Evolutionary conservation across 2,329 filamentous ascomycete species (phyloP).

Genomic region (Sarocladium oryzae): DNA sequence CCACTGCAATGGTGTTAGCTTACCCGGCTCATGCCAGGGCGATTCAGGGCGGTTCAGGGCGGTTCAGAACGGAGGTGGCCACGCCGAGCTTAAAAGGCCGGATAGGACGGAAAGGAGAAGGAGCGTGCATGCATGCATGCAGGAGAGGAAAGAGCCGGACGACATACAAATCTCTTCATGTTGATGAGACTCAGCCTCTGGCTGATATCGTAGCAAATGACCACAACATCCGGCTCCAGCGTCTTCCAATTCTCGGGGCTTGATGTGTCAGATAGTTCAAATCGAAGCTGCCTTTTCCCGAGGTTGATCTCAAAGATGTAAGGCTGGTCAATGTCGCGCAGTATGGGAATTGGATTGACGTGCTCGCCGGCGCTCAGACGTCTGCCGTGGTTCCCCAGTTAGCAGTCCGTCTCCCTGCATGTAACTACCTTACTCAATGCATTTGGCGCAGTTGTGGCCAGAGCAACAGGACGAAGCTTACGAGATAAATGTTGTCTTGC

Average conservation of each 20-base stretch:
- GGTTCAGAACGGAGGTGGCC: too few species aligned
- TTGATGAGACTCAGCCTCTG: constrained; percentile 52
- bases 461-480: constrained; percentile 28
- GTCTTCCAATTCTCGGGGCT: constrained; percentile 52
- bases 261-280: constrained; percentile 56
- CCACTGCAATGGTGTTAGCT: constrained; percentile 38
- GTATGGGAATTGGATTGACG: constrained; percentile 37
- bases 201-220: constrained; percentile 58
- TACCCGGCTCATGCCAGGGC: not conserved
- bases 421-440: too few species aligned
- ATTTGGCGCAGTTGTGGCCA: too few species aligned
- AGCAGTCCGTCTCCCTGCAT: too few species aligned
- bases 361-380: constrained; percentile 43
- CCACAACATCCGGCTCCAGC: constrained; percentile 50
- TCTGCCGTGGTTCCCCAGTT: constrained; percentile 24
- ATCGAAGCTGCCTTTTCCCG: constrained; percentile 34
- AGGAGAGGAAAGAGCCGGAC: not conserved
- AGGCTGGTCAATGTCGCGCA: constrained; percentile 54
- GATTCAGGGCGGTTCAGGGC: too few species aligned
- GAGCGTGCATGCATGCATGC: not conserved
- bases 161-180: constrained; percentile 47
- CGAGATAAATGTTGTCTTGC: constrained; percentile 58
- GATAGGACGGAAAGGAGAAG: not conserved
- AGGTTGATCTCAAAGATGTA: constrained; percentile 50
- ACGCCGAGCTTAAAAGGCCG: too few species aligned